A percentile compares a stretch with the other conserved stretches of the same genome.
These are phyloP conservation scores for Cadophora sp. DNA, from an alignment of 2,329 filamentous ascomycete genomes.

Conservation along the genomic window DNA sequence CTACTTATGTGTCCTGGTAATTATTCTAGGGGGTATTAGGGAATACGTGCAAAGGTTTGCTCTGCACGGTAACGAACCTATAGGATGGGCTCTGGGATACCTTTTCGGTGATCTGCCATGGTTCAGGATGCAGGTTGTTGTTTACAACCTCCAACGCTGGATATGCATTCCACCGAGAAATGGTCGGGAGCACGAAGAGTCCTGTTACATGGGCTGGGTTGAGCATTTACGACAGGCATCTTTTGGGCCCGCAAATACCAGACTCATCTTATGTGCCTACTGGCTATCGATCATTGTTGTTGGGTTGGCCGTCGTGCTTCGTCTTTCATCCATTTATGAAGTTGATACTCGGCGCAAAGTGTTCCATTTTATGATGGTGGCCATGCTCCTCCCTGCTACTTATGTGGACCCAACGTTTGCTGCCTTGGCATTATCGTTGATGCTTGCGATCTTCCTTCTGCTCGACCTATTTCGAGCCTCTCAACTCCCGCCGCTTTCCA, in stretches of 20 bases:
- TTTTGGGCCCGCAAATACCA: slow-evolving; percentile 79
- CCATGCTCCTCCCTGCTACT: slow-evolving; percentile 88
- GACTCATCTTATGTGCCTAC: slow-evolving; percentile 78
- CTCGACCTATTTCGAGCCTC: slow-evolving; percentile 89
- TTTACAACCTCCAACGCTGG: slow-evolving; percentile 75
- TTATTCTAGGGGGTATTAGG: slow-evolving; percentile 76
- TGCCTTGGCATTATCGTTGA: slow-evolving; percentile 78
- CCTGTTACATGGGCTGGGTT: slow-evolving; percentile 63
- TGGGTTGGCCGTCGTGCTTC: slow-evolving; percentile 78
- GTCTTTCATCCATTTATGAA: slow-evolving; percentile 78
- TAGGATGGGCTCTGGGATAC: slow-evolving; percentile 93
- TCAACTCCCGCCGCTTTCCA: slow-evolving; percentile 88
- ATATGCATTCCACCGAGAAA: slow-evolving; percentile 68
- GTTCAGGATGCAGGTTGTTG: slow-evolving; percentile 75
- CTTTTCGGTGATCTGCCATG: slow-evolving; percentile 78
- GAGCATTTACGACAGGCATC: slow-evolving; percentile 68
- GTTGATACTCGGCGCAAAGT: slow-evolving; percentile 96
- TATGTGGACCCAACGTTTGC: slow-evolving; percentile 88
- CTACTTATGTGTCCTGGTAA: slow-evolving; percentile 69
- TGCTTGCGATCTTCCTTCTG: slow-evolving; percentile 84
- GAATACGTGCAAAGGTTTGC: slow-evolving; percentile 71
- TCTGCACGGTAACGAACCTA: slow-evolving; percentile 75
- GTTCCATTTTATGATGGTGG: slow-evolving; percentile 98
- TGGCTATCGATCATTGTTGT: slow-evolving; percentile 72
- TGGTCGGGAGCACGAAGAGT: slow-evolving; percentile 43